Evolutionary conservation across 2,329 filamentous ascomycete species (phyloP).

Genomic region (Aspergillus tanneri): DNA sequence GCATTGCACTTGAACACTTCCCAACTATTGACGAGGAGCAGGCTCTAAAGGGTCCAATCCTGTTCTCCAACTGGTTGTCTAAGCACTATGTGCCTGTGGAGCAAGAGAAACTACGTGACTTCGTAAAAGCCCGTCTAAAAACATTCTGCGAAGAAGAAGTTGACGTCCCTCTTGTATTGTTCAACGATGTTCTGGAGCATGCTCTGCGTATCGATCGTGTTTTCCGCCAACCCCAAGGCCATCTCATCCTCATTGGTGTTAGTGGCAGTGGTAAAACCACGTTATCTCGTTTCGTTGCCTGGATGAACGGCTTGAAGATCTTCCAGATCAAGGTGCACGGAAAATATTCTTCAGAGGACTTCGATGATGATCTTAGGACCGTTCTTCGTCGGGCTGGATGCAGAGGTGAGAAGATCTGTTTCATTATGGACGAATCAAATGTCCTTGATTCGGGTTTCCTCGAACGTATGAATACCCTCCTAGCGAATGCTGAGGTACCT

Average conservation of each 20-base stretch:
- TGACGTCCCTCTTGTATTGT: conserved; percentile 96
- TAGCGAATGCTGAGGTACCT: conserved; percentile 98
- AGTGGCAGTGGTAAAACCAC: conserved; percentile 99
- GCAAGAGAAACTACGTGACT: conserved; percentile 90
- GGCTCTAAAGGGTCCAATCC: conserved; percentile 85
- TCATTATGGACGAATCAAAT: conserved; percentile 99
- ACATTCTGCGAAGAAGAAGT: conserved; percentile 99
- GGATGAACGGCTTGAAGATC: conserved; percentile 99
- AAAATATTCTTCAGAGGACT: conserved; percentile 96
- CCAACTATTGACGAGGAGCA: conserved; percentile 90
- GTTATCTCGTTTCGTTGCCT: conserved; percentile 93
- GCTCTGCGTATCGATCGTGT: conserved; percentile 97
- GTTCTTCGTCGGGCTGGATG: conserved; percentile 91
- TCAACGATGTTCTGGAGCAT: conserved; percentile 98
- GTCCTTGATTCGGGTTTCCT: conserved; percentile 98
- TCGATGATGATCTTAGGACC: conserved; percentile 93
- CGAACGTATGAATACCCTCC: conserved; percentile 97
- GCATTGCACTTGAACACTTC: conserved; percentile 88
- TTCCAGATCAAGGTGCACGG: conserved; percentile 99
- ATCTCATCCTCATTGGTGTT: conserved; percentile 97
- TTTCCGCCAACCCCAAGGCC: conserved; percentile 95
- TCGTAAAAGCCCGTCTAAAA: conserved; percentile 93
- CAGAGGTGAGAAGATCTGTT: conserved; percentile 99
- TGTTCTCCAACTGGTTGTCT: conserved; percentile 99
- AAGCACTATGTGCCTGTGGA: conserved; percentile 98